Percentiles rank a stretch among this genome's conserved stretches.
Conservation (phyloP, 73 alveolate genomes). For the Paramecium octaurelia region DNA sequence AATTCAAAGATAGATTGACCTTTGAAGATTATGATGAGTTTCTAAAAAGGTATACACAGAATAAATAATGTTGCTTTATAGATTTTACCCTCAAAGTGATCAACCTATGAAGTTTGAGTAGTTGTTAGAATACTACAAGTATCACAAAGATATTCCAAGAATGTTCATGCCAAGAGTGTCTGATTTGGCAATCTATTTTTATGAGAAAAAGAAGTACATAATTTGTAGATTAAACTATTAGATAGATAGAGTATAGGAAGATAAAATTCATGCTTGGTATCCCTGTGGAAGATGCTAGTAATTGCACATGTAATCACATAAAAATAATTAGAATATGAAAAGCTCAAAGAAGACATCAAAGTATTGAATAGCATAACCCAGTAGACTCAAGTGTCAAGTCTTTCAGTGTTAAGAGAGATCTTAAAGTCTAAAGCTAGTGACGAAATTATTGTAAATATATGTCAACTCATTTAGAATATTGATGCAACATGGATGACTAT, state of each 20-base stretch:
- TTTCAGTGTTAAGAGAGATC: background rate
- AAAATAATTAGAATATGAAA: background rate
- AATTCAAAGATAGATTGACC: slow-evolving; percentile 31
- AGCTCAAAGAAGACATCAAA: slow-evolving; percentile 11
- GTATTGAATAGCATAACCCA: slow-evolving; percentile 16
- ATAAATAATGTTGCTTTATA: background rate
- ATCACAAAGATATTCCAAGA: slow-evolving; percentile 61
- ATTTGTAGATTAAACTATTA: background rate
- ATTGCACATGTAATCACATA: background rate
- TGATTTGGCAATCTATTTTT: slow-evolving; percentile 28
- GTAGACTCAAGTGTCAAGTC: slow-evolving; percentile 14
- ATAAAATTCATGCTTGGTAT: slow-evolving; percentile 44
- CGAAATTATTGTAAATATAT: background rate
- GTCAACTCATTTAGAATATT: background rate
- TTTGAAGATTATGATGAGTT: slow-evolving; percentile 58
- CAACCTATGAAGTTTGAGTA: slow-evolving; percentile 8
- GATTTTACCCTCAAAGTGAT: slow-evolving; percentile 15
- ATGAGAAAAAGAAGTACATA: slow-evolving; percentile 38
- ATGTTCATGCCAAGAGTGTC: slow-evolving; percentile 45
- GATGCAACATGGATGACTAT: slow-evolving; percentile 43
- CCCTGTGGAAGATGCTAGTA: slow-evolving; percentile 9
- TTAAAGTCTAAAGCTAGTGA: background rate
- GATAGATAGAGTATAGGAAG: background rate
- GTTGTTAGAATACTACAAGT: slow-evolving; percentile 56
- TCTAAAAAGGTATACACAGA: slow-evolving; percentile 26